These are phyloP conservation scores for Dactylellina haptotyla DNA, from an alignment of 2,329 filamentous ascomycete genomes.

Conservation along the genomic window DNA sequence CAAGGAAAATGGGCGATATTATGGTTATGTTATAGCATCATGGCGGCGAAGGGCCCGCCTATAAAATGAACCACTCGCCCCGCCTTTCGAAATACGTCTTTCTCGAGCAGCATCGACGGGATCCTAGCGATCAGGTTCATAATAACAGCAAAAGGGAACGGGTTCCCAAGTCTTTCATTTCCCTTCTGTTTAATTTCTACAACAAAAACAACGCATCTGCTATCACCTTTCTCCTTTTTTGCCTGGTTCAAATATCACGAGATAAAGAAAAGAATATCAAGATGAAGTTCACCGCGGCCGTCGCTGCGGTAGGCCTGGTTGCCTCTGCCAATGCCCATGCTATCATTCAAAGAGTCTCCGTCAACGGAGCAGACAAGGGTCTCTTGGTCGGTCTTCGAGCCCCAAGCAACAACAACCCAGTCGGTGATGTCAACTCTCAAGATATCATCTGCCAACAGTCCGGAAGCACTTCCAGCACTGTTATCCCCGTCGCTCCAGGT, in stretches of 20 bases:
- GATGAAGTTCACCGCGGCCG: conserved; percentile 40
- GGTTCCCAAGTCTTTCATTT: conserved; percentile 24
- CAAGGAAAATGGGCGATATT: conserved; percentile 29
- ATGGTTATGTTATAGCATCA: conserved; percentile 24
- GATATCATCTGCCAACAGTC: conserved; percentile 63
- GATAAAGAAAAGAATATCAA: background rate
- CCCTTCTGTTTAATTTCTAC: conserved; percentile 25
- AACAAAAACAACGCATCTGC: conserved; percentile 46
- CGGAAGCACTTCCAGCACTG: conserved; percentile 30
- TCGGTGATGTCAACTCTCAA: conserved; percentile 64
- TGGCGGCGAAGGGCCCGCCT: conserved; percentile 1
- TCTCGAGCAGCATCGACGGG: conserved; percentile 4
- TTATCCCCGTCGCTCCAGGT: conserved; percentile 63
- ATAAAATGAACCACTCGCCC: conserved; percentile 37
- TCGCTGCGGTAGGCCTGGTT: conserved; percentile 41
- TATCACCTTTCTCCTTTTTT: background rate
- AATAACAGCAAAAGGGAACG: conserved; percentile 27
- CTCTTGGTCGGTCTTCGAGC: conserved; percentile 66
- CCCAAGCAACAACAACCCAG: conserved; percentile 66
- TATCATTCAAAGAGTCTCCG: conserved; percentile 61
- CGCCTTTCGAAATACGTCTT: background rate
- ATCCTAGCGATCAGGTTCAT: conserved; percentile 44
- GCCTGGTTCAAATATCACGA: background rate
- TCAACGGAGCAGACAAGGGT: conserved; percentile 66
- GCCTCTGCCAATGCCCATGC: conserved; percentile 47